Evolutionary conservation across 1,284 basidiomycete genomes (phyloP).

Genomic region (Grifola frondosa): DNA sequence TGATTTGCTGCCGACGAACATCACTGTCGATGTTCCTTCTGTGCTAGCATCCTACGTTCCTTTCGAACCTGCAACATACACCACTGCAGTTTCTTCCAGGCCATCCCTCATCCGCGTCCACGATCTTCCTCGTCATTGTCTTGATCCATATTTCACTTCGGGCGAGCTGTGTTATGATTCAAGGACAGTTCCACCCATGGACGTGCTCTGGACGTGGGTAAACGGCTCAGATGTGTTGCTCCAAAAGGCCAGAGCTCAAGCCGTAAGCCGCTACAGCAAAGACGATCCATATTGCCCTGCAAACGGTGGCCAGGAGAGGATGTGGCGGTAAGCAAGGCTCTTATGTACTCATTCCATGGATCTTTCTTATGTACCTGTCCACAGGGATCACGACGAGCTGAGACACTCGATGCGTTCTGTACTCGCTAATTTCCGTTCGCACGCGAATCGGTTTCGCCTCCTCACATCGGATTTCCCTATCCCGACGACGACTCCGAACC

Average conservation of each 20-base stretch:
- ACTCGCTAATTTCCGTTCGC: slow-evolving; percentile 25
- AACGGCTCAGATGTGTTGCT: slow-evolving; percentile 30
- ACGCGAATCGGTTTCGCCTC: slow-evolving; percentile 24
- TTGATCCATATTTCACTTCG: slow-evolving; percentile 23
- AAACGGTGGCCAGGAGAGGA: too few relatives aligned
- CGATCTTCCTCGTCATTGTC: slow-evolving; percentile 22
- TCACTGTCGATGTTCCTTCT: slow-evolving; percentile 27
- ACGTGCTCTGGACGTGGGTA: slow-evolving; percentile 33
- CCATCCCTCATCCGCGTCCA: slow-evolving; percentile 20
- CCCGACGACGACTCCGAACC: slow-evolving; percentile 11
- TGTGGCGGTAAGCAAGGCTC: too few relatives aligned
- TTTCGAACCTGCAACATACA: slow-evolving; percentile 8
- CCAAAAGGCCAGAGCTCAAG: slow-evolving; percentile 17
- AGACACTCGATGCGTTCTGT: slow-evolving; percentile 31
- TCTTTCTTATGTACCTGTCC: not conserved
- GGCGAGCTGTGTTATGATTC: slow-evolving; percentile 24
- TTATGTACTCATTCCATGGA: too few relatives aligned
- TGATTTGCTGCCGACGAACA: slow-evolving; percentile 19
- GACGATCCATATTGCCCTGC: slow-evolving; percentile 27
- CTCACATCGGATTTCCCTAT: slow-evolving; percentile 29
- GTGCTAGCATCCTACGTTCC: slow-evolving; percentile 14
- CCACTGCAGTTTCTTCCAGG: slow-evolving; percentile 3
- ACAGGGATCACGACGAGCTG: slow-evolving; percentile 31
- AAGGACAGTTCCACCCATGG: slow-evolving; percentile 18
- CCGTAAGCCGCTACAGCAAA: slow-evolving; percentile 8